These are phyloP conservation scores for Camellia sinensis DNA, from an alignment of 148 eudicot genomes.

Conservation along the genomic window DNA sequence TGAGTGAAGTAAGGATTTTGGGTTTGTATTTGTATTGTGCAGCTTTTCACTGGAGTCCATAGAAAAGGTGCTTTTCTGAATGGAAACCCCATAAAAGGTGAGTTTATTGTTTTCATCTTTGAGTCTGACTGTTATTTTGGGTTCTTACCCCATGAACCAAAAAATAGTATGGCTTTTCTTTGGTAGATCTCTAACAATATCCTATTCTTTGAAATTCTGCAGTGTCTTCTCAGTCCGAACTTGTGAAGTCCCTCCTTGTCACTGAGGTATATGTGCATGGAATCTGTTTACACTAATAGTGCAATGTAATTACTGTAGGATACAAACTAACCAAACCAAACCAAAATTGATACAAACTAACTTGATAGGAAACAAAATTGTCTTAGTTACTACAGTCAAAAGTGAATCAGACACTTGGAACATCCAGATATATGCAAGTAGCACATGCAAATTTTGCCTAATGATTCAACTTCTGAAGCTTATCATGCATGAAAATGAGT, in stretches of 20 bases:
- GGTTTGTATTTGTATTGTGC: slow-evolving; percentile 16
- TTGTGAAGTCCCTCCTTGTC: slow-evolving; percentile 74
- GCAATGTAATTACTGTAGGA: neutral
- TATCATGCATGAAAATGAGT: neutral
- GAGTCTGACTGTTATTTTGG: neutral
- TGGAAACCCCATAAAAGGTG: slow-evolving; percentile 85
- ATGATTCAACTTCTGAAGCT: neutral
- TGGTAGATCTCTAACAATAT: slow-evolving; percentile 6
- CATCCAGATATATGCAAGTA: neutral
- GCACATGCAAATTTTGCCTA: neutral
- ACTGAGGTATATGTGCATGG: slow-evolving; percentile 61
- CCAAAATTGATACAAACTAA: neutral
- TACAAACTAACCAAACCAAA: no score
- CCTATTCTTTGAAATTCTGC: slow-evolving; percentile 35
- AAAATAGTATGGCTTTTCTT: slow-evolving; percentile 1
- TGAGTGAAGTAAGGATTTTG: neutral
- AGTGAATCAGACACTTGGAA: neutral
- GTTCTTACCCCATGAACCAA: neutral
- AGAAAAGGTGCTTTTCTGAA: slow-evolving; percentile 92
- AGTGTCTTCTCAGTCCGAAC: slow-evolving; percentile 80
- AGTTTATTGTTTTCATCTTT: slow-evolving; percentile 2
- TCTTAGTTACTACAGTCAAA: neutral
- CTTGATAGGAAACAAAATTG: no score
- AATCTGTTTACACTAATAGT: neutral
- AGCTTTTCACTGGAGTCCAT: slow-evolving; percentile 78